Percentiles rank a stretch among this genome's conserved stretches.
These are phyloP conservation scores for Arabidopsis suecica DNA, from an alignment of 345 rosid genomes.

Conservation along the genomic window DNA sequence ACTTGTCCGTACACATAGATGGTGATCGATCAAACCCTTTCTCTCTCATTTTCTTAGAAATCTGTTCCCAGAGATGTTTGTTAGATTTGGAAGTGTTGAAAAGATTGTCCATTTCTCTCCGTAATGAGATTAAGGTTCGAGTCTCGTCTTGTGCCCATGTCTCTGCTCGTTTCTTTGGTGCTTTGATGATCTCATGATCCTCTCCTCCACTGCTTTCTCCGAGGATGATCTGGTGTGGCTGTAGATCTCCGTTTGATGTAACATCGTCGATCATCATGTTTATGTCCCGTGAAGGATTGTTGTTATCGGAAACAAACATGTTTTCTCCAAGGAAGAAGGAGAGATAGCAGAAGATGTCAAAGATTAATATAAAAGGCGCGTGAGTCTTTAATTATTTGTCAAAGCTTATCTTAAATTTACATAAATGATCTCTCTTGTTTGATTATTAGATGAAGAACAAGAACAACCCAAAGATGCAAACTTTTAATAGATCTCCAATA, in stretches of 20 bases:
- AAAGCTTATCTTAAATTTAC: background rate
- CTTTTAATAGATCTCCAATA: background rate
- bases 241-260: conserved; percentile 57
- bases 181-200: conserved; percentile 73
- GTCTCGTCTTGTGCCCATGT: conserved; percentile 98
- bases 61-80: conserved; percentile 94
- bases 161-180: conserved; percentile 96
- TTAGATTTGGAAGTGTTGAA: conserved; percentile 96
- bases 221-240: conserved; percentile 55
- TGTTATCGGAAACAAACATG: conserved; percentile 82
- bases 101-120: conserved; percentile 82
- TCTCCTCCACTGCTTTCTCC: conserved; percentile 89
- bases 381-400: background rate
- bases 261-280: conserved; percentile 88
- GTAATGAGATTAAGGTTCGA: conserved; percentile 64
- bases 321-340: background rate
- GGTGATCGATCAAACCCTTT: conserved; percentile 97
- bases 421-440: background rate
- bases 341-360: background rate
- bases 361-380: background rate
- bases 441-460: background rate
- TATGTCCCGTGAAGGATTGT: conserved; percentile 46
- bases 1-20: conserved; percentile 96
- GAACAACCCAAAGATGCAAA: conserved; percentile 3
- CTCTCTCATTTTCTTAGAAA: conserved; percentile 86